Base-by-base conservation (phyloP, 2,329 filamentous ascomycete species). In the Alternaria burnsii region DNA sequence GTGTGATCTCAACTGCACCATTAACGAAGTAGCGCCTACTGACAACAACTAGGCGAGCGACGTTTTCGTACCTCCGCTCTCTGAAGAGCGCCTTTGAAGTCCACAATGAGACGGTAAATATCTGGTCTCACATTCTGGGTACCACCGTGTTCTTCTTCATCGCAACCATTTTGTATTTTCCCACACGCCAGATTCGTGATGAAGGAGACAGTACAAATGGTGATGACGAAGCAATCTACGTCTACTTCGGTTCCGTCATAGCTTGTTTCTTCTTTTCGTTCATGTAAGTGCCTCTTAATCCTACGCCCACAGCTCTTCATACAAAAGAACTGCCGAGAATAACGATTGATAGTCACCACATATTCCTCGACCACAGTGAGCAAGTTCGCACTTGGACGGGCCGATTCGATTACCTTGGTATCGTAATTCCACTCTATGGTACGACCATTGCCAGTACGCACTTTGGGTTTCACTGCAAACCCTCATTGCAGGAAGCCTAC, bases 391-490 rank as follows among this genome's bases (percentile, higher is more conserved):
- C 86, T 66, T 90, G 92, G 82, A 93, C 93, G 18, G 97, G 97
- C 77, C 91, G 94, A 76, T 82, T 97, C 61, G 94, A 97, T 76
- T 97, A 97, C 76, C 87, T 93, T 14, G 94, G 94, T 18, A 97
- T 97, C 70, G 59, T 61, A 18, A 26, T 54, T 8, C 59, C 55
- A 43, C 97, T 97, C 57, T 90, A 93, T 61, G 94, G 94, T 11
- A 94, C 91, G 74, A 96, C 93, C 73, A 87, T 97, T 50, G 92
- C 94, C 3, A 91, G 90, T 60, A 80, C 97, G 62, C 82, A 83
- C 68, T 84, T 84, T 69, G 79, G 78, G 26, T 83, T 86, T 62
- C 73, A 76, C 24, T 82, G 78, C 60, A 66, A 78, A 9, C 50
- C 67, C 2, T 10, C 26, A 10, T 60, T 78, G 16, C 78, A 75